phyloP scores from a whole-genome alignment of 768 basidiomycete genomes.

The Termitomyces sp. region DNA sequence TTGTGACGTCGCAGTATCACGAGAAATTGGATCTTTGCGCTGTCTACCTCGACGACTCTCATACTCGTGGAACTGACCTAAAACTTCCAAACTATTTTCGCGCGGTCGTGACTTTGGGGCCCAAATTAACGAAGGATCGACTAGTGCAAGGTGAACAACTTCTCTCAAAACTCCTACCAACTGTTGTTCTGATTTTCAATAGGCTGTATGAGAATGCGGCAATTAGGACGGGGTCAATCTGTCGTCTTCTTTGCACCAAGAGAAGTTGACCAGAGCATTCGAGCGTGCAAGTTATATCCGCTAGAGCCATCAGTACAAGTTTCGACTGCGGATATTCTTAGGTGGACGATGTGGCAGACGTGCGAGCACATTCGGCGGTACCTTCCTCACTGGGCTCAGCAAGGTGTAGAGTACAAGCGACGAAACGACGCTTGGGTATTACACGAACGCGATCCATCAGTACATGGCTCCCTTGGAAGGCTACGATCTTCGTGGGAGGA shows the following conservation, averaged over 20 bases:
- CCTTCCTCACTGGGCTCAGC: constrained; percentile 37
- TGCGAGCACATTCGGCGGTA: constrained; percentile 36
- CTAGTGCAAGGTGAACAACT: constrained; percentile 38
- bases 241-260: constrained; percentile 42
- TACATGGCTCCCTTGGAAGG: constrained; percentile 6
- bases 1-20: constrained; percentile 31
- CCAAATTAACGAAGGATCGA: constrained; percentile 47
- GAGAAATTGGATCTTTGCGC: constrained; percentile 32
- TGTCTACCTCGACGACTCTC: constrained; percentile 51
- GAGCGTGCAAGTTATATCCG: constrained; percentile 29
- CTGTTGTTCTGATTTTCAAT: neutral
- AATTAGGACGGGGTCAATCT: constrained; percentile 41
- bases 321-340: constrained; percentile 12
- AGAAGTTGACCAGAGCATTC: constrained; percentile 34
- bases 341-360: constrained; percentile 41
- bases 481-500: constrained; percentile 30
- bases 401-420: constrained; percentile 26
- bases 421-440: constrained; percentile 19
- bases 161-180: constrained; percentile 24
- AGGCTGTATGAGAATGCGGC: constrained; percentile 54
- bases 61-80: constrained; percentile 49
- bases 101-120: constrained; percentile 46
- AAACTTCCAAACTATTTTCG: constrained; percentile 37
- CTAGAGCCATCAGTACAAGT: neutral
- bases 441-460: constrained; percentile 1